phyloP scores from a whole-genome alignment of 495 filamentous ascomycete species.

The Penicillium lagena region DNA sequence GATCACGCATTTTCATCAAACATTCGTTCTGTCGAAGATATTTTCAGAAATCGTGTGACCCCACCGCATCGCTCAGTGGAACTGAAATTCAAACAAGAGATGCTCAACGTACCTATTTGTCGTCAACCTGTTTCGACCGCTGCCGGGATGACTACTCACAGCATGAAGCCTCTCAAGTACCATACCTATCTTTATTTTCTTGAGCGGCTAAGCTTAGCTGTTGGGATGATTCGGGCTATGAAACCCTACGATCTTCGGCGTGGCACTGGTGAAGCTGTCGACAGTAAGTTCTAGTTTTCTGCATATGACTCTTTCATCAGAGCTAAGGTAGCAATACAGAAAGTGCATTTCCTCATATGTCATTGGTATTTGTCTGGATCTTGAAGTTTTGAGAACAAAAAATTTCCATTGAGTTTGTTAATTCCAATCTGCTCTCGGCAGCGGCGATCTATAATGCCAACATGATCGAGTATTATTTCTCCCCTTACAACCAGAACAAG shows the following conservation, averaged over 20 bases:
- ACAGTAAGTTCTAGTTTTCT: too few relatives aligned
- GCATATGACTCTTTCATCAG: too few relatives aligned
- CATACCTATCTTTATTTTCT: conserved; percentile 8
- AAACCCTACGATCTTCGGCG: too few relatives aligned
- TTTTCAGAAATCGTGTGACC: conserved; percentile 2
- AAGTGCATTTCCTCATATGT: too few relatives aligned
- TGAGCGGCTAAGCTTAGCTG: conserved; percentile 1
- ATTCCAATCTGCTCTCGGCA: too few relatives aligned
- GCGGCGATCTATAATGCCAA: too few relatives aligned
- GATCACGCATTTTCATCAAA: conserved; percentile 3
- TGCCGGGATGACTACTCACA: conserved; percentile 1
- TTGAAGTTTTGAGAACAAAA: too few relatives aligned
- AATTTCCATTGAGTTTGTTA: too few relatives aligned
- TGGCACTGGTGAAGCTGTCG: too few relatives aligned
- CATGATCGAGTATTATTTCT: background rate
- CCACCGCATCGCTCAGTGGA: conserved; percentile 1
- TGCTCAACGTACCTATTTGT: conserved; percentile 7
- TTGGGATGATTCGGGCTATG: conserved; percentile 2
- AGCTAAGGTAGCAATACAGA: too few relatives aligned
- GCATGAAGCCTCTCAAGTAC: conserved; percentile 5
- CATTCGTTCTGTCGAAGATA: conserved; percentile 3
- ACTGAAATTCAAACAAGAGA: conserved; percentile 1
- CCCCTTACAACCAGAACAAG: background rate
- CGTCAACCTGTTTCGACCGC: conserved; percentile 1
- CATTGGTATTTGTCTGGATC: too few relatives aligned